Evolutionary conservation across 345 rosid genomes (phyloP).

Genomic region (Eutrema japonicum): DNA sequence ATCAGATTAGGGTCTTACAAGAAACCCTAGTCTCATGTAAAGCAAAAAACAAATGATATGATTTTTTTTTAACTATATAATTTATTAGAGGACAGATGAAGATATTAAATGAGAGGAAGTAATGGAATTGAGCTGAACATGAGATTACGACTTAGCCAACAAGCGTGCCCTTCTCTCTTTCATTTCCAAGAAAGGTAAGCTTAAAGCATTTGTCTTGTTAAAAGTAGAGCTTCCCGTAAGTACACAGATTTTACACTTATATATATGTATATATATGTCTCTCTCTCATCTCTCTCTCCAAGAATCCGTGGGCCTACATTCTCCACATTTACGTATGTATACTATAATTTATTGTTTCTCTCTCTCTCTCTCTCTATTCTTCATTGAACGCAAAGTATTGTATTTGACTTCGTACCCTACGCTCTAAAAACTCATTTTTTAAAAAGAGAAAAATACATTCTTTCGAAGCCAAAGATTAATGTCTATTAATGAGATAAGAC

Average conservation of each 20-base stretch:
- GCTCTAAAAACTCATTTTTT: neutral
- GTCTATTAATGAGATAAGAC: neutral
- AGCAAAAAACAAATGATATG: neutral
- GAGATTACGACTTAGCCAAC: slow-evolving; percentile 45
- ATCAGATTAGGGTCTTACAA: too few species aligned
- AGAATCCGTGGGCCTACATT: slow-evolving; percentile 45
- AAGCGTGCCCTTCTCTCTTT: slow-evolving; percentile 65
- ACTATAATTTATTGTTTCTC: neutral
- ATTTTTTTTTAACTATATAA: neutral
- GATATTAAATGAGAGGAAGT: slow-evolving; percentile 27
- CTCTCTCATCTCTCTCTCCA: slow-evolving; percentile 8
- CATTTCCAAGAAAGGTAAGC: slow-evolving; percentile 82
- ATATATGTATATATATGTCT: neutral
- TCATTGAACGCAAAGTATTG: slow-evolving; percentile 4
- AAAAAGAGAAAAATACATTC: neutral
- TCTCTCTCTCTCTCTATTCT: neutral
- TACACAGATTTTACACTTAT: slow-evolving; percentile 23
- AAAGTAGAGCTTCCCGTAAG: slow-evolving; percentile 58
- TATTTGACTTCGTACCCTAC: neutral
- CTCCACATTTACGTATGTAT: slow-evolving; percentile 31
- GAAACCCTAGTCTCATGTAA: slow-evolving; percentile 26
- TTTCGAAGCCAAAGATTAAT: neutral
- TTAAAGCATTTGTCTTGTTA: slow-evolving; percentile 57
- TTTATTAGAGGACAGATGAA: slow-evolving; percentile 26
- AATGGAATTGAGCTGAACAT: slow-evolving; percentile 41